Evolutionary conservation across 2,329 filamentous ascomycete species (phyloP), one percentile per base, ranked within the genome.

Genomic region (Dactylellina parvicollis): DNA sequence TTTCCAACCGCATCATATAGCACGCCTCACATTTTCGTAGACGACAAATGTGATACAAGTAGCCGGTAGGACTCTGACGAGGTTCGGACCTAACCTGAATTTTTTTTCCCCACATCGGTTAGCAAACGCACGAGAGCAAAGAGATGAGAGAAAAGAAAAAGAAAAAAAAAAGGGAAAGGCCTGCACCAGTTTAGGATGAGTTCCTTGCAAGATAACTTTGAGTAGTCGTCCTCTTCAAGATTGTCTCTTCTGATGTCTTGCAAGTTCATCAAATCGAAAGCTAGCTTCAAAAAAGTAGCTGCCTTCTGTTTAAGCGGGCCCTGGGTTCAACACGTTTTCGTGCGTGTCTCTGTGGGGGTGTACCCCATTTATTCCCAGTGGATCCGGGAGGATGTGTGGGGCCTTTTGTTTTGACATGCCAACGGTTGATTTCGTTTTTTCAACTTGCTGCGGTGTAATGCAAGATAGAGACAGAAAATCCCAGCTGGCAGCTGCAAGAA

Each of bases 41-140:
- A 98, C 93, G 77, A 99, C 81, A 80, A 99, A 98, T 1, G 94
- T 98, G 60, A 97, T 92, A 87, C 95, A 96, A 2, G 95, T 98
- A 30, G 92, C 93, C 2, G 95, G 95, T 80, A 99, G 84, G 26
- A 98, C 95, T 74, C 95, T 87, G 57, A 96, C 84, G n/a, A 96
- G 86, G 76, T 94, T 96, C 0, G 94, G 93, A 40, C 92, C 88
- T 66, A 98, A 83, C 1, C 77, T 78, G 36, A 30, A 49, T 24
- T 40, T 28, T 50, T n/a, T n/a, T n/a, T n/a, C n/a, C n/a, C n/a
- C 30, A 24, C 46, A 52, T 40, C 16, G 50, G 49, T 62, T 56
- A 71, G 66, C 34, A n/a, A n/a, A n/a, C n/a, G n/a, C n/a, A n/a
- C n/a, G n/a, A n/a, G n/a, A n/a, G n/a, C n/a, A n/a, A n/a, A n/a